Base-by-base conservation (phyloP, 768 basidiomycete species). In the Rhodotorula kratochvilovae region DNA sequence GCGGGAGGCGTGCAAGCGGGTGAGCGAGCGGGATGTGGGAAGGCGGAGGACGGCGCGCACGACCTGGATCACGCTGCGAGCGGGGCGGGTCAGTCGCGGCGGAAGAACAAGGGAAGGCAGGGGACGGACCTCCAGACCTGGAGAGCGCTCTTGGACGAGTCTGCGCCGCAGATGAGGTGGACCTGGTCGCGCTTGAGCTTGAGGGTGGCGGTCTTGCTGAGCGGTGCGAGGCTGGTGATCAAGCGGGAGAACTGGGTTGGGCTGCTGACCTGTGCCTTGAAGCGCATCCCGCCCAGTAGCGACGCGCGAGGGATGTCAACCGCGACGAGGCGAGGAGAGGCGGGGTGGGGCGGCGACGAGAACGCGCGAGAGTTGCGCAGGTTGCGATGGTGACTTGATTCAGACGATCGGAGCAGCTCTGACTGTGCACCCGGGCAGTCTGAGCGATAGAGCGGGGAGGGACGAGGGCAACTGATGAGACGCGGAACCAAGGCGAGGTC, bases 161-260 rank as follows among this genome's bases (percentile, higher is more conserved):
- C 89, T 61, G 83, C 85, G 68, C 89, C 88, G 82, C 92, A 93
- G 65, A 94, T 92, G 68, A 93, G 86, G 70, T 88, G 87, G 83
- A 92, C 59, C 5, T 46, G 21, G 29, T 75, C 74, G 4, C 27
- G n/a, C 53, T 63, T 69, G 57, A 75, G 71, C 50, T 75, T 75
- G 65, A 75, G 65, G 27, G 66, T 75, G 19, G 74, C 67, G 25
- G 53, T 11, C 59, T 75, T 75, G 29, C 45, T 17, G 12, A 75
- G 61, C 35, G 74, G 74, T 2, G 68, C 33, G 53, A 75, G 74
- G 6, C 70, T 67, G 31, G 57, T 36, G 63, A 75, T 65, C 15
- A 72, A 53, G 25, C 68, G 50, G 1, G 74, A 46, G 57, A 71
- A 63, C 31, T 71, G 63, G 3, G 21, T 6, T 6, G 65, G 53